Base-by-base conservation (phyloP, 140 eudicot species). In the Senecio squalidus region DNA sequence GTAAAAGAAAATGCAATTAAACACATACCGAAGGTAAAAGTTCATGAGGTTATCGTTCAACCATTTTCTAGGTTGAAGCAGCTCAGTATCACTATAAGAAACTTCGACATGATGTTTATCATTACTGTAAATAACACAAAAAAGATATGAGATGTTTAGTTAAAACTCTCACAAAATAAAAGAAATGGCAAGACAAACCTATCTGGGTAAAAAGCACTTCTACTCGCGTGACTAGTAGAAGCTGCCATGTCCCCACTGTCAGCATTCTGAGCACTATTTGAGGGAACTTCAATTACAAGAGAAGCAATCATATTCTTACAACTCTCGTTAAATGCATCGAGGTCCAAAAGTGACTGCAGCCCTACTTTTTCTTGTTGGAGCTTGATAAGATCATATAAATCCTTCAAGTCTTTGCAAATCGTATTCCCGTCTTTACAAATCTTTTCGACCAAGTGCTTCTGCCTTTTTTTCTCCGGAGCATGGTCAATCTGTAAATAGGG, bases 351-450 rank as follows among this genome's bases (percentile, higher is more conserved):
- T 55, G 4, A 55, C 16, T 30, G 26, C 45, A 17, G 61, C 9
- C 27, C 15, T 55, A 55, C 43, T 29, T 16, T 55, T 55, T 55
- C 27, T 30, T 9, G 15, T 55, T 30, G n/a, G 30, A 15, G 43
- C 61, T 55, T 55, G 44, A 54, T 29, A 54, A 28, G 60, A 54
- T 16, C 24, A 54, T 40, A 54, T 54, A 54, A 1, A 54, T 54
- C 23, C 60, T 54, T 54, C 60, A 54, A 1, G 60, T 27, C 60
- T 54, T 28, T 28, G 14, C 17, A 47, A 20, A 41, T 41, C 18
- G 14, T 41, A 16, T 47, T 47, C 54, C 18, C n/a, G 56, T 49
- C 56, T 49, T 24, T 49, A 14, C 56, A 49, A 49, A 53, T 27
- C 11, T 51, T 51, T 0, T 51, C 58, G 9, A 16, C 36, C 58